Evolutionary conservation across 352 stramenopile genomes (phyloP).

Genomic region (Lagenidium sp.): DNA sequence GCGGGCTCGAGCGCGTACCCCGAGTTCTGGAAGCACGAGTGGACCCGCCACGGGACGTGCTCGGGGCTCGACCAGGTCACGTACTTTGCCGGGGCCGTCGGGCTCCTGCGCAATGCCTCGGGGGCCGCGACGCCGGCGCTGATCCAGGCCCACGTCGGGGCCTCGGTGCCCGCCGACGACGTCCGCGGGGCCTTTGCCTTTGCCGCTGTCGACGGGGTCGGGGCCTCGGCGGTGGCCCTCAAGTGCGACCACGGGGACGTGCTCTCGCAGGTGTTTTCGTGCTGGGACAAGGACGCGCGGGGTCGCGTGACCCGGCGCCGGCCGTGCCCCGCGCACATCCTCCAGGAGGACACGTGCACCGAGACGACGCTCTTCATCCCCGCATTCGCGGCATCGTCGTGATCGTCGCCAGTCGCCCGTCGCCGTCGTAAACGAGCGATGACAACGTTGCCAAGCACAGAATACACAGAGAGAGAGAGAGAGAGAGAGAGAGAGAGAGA

Average conservation of each 20-base stretch:
- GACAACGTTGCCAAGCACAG: not conserved
- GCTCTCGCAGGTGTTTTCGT: conserved; percentile 77
- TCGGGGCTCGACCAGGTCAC: conserved; percentile 72
- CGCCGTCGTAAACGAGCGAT: not conserved
- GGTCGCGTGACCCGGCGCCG: conserved; percentile 38
- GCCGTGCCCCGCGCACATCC: conserved; percentile 48
- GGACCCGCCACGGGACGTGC: conserved; percentile 91
- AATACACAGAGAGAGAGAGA: not conserved
- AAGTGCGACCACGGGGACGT: conserved; percentile 26
- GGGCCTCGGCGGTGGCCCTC: conserved; percentile 21
- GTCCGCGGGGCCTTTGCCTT: conserved; percentile 23
- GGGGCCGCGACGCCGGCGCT: conserved; percentile 39
- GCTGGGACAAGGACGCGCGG: conserved; percentile 54
- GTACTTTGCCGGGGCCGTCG: conserved; percentile 83
- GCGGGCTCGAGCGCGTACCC: conserved; percentile 40
- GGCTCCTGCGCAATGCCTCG: conserved; percentile 67
- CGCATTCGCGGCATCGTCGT: conserved; percentile 21
- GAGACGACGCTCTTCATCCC: conserved; percentile 38
- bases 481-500: not conserved
- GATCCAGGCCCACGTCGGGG: conserved; percentile 50
- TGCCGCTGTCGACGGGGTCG: conserved; percentile 1
- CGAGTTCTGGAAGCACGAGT: conserved; percentile 93
- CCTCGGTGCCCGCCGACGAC: conserved; percentile 27
- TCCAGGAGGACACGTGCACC: conserved; percentile 67
- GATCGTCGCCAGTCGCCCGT: not conserved